phyloP scores from a whole-genome alignment of 257 asterid species.

The Jacaranda mimosifolia region DNA sequence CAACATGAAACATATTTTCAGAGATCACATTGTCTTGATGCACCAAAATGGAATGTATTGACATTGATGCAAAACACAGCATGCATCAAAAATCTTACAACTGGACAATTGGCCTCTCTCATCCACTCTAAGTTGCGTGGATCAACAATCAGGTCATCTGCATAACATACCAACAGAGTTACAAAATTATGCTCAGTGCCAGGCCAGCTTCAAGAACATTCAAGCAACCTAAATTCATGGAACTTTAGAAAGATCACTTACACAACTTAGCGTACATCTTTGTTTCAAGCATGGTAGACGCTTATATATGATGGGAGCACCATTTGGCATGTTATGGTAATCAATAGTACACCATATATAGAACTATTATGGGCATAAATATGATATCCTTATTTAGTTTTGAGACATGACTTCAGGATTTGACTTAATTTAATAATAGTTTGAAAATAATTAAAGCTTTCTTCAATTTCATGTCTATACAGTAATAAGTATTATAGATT shows the following conservation, averaged over 20 bases:
- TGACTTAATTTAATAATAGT: neutral
- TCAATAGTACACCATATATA: neutral
- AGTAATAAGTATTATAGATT: neutral
- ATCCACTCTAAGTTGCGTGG: constrained; percentile 99
- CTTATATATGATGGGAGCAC: neutral
- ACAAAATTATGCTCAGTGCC: neutral
- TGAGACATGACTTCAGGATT: neutral
- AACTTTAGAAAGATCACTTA: neutral
- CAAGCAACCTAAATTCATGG: constrained; percentile 7
- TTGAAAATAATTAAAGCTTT: neutral
- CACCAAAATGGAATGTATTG: constrained; percentile 23
- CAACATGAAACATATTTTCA: neutral
- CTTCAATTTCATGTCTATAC: neutral
- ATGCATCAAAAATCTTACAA: constrained; percentile 57
- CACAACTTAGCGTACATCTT: neutral
- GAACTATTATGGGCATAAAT: neutral
- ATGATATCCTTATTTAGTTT: neutral
- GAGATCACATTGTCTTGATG: constrained; percentile 11
- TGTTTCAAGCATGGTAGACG: neutral
- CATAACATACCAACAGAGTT: constrained; percentile 32
- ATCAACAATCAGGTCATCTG: constrained; percentile 97
- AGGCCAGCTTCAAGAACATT: neutral
- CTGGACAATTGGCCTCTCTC: constrained; percentile 94
- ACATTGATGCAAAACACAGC: constrained; percentile 11
- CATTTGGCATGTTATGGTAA: neutral